Conservation (phyloP, 805 yeast species). For the Pichia eremophila region DNA sequence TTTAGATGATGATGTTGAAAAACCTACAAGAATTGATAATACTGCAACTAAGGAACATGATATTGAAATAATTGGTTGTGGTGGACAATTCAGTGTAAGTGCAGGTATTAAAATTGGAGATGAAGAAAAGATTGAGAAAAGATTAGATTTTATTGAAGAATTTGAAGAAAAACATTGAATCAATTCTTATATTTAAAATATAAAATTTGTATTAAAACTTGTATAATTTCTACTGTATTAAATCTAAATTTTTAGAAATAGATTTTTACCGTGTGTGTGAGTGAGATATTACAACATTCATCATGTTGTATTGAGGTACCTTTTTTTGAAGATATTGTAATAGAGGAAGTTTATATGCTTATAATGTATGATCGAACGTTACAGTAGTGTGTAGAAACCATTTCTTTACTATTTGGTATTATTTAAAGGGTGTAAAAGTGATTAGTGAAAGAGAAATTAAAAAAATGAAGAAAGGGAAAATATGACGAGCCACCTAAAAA, state of each 20-base stretch:
- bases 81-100: slow-evolving; percentile 91
- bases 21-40: slow-evolving; percentile 83
- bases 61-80: slow-evolving; percentile 73
- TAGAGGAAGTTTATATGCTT: too few relatives aligned
- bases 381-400: too few relatives aligned
- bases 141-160: slow-evolving; percentile 43
- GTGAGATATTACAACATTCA: not conserved
- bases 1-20: slow-evolving; percentile 76
- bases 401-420: too few relatives aligned
- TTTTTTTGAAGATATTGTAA: too few relatives aligned
- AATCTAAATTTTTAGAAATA: too few relatives aligned
- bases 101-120: slow-evolving; percentile 64
- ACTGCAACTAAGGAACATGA: slow-evolving; percentile 84
- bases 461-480: not conserved
- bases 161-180: slow-evolving; percentile 28
- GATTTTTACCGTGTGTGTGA: too few relatives aligned
- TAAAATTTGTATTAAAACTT: not conserved
- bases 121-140: slow-evolving; percentile 40
- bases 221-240: not conserved
- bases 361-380: not conserved
- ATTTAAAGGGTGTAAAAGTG: too few relatives aligned
- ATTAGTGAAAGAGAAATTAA: not conserved
- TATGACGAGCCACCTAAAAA: not conserved
- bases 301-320: not conserved
- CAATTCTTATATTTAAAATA: not conserved